A percentile compares a stretch with the other conserved stretches of the same genome.
Evolutionary conservation across 1,284 basidiomycete genomes (phyloP).

Genomic region (Microstroma glucosiphilum): DNA sequence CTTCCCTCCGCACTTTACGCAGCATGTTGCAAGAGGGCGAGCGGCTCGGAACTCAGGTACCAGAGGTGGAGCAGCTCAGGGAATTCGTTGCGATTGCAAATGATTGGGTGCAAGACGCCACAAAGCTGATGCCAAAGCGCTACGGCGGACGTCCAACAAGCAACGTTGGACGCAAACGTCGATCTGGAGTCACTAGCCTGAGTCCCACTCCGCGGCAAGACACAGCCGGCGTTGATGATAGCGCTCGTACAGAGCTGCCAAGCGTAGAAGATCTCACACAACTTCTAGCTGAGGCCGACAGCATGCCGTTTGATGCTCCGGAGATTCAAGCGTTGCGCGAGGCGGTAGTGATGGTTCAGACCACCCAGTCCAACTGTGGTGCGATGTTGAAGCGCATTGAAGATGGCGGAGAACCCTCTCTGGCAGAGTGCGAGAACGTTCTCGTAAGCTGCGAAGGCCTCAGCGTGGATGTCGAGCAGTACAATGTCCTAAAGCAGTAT

Average conservation of each 20-base stretch:
- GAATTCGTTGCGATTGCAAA: constrained; percentile 73
- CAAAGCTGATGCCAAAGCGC: constrained; percentile 1
- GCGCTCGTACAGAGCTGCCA: not conserved
- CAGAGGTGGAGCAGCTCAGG: constrained; percentile 66
- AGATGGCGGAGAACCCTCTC: not conserved
- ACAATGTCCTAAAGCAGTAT: constrained; percentile 21
- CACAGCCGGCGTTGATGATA: not conserved
- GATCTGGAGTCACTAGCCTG: not conserved
- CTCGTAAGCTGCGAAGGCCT: constrained; percentile 3
- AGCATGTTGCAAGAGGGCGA: constrained; percentile 78
- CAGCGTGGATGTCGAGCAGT: constrained; percentile 1
- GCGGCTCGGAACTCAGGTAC: constrained; percentile 67
- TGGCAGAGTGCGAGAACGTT: not conserved
- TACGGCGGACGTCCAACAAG: not conserved
- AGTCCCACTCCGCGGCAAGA: not conserved
- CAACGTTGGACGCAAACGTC: not conserved
- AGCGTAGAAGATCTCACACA: constrained; percentile 61
- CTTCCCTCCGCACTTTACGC: constrained; percentile 68
- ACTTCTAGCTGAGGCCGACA: constrained; percentile 65
- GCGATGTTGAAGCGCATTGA: not conserved
- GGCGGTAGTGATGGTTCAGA: constrained; percentile 62
- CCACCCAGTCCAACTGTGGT: not conserved
- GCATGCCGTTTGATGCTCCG: constrained; percentile 69
- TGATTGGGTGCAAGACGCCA: constrained; percentile 70
- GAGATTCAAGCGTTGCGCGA: constrained; percentile 62